Percentiles rank a stretch among this genome's conserved stretches.
phyloP scores from a whole-genome alignment of 2,329 filamentous ascomycete species.

The Didymella pomorum region DNA sequence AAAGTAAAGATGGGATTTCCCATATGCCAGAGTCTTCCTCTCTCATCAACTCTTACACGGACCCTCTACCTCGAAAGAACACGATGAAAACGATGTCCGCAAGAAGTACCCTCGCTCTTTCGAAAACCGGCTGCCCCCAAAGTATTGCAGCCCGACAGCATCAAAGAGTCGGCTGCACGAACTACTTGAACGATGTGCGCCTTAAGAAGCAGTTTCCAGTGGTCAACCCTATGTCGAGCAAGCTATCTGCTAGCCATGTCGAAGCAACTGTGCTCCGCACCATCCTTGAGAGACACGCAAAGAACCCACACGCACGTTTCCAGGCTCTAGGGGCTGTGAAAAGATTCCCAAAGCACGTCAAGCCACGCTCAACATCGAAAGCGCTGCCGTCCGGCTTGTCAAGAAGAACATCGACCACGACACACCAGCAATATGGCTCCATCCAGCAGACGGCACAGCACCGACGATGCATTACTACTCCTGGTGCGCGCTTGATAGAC shows the following conservation, averaged over 20 bases:
- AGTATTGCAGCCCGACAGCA: not conserved
- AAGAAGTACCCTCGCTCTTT: not conserved
- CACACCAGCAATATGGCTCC: not conserved
- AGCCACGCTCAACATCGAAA: no score
- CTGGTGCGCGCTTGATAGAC: not conserved
- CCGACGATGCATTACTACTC: not conserved
- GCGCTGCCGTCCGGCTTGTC: not conserved
- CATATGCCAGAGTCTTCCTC: not conserved
- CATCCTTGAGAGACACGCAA: not conserved
- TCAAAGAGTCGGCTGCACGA: not conserved
- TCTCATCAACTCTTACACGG: not conserved
- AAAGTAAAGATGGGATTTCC: not conserved
- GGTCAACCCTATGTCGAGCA: not conserved
- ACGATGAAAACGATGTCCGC: not conserved
- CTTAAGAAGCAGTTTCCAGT: not conserved
- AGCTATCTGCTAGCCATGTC: not conserved
- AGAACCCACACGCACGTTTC: not conserved
- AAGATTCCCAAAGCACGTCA: not conserved
- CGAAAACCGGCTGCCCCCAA: not conserved
- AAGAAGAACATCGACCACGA: not conserved
- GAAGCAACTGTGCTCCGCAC: not conserved
- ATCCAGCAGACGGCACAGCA: not conserved
- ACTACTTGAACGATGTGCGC: not conserved
- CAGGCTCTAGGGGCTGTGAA: not conserved
- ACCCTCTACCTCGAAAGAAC: not conserved